These are phyloP conservation scores for Aspergillus quadrilineatus DNA, from an alignment of 2,329 filamentous ascomycete genomes.

Conservation along the genomic window DNA sequence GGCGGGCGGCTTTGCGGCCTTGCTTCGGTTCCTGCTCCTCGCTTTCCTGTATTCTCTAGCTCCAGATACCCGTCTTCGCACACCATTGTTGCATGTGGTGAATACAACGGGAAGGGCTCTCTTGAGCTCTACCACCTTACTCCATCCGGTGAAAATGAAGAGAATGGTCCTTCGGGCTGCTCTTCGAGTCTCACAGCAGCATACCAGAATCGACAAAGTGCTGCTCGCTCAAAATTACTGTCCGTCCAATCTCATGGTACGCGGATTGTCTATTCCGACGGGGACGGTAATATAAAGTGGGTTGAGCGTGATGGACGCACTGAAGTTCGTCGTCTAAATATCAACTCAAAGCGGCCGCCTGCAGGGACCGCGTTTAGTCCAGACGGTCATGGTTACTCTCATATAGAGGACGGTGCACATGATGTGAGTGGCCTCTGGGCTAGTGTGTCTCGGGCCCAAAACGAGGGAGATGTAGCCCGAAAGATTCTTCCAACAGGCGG, in stretches of 20 bases:
- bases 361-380: background rate
- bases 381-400: background rate
- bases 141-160: conserved; percentile 27
- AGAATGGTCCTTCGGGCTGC: conserved; percentile 25
- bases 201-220: conserved; percentile 79
- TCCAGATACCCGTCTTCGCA: conserved; percentile 53
- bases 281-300: conserved; percentile 83
- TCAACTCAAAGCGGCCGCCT: conserved; percentile 46
- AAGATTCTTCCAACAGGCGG: conserved; percentile 68
- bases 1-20: conserved; percentile 76
- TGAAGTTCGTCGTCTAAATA: conserved; percentile 56
- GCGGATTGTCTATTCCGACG: conserved; percentile 78
- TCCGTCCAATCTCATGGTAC: conserved; percentile 80
- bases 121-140: conserved; percentile 71
- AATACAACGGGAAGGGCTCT: conserved; percentile 88
- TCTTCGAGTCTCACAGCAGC: conserved; percentile 31
- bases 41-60: conserved; percentile 46
- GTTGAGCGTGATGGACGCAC: conserved; percentile 75
- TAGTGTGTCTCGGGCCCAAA: conserved; percentile 54
- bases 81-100: conserved; percentile 77
- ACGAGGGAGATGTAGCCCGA: conserved; percentile 68
- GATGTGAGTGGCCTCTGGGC: conserved; percentile 59
- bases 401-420: conserved; percentile 24
- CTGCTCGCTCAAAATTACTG: conserved; percentile 75
- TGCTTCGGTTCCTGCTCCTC: conserved; percentile 59